These are phyloP conservation scores for Sporobolus alterniflorus DNA, from an alignment of 202 grass and related monocot species.

Conservation along the genomic window DNA sequence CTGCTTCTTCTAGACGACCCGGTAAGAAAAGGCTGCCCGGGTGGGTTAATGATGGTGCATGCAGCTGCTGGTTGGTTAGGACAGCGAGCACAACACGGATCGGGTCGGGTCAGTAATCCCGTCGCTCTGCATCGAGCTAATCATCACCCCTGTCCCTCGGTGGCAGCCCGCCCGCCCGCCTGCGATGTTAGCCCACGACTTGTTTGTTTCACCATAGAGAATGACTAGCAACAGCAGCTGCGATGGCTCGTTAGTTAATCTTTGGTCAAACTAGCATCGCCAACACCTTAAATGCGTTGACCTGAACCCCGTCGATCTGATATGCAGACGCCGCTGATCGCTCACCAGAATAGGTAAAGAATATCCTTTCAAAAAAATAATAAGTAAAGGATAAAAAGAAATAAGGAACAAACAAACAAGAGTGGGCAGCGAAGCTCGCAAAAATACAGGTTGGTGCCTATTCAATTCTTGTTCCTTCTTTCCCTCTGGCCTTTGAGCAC, in stretches of 20 bases:
- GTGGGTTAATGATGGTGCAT: not conserved
- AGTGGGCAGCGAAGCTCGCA: not conserved
- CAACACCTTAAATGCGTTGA: constrained; percentile 1
- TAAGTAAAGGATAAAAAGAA: too few relatives aligned
- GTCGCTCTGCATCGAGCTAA: not conserved
- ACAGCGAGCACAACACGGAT: not conserved
- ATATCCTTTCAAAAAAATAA: too few relatives aligned
- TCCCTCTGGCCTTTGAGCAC: not conserved
- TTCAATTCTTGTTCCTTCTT: not conserved
- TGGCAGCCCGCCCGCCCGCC: not conserved
- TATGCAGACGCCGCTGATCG: not conserved
- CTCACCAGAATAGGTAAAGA: not conserved
- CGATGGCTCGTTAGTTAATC: not conserved
- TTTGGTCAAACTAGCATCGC: not conserved
- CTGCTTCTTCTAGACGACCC: too few relatives aligned
- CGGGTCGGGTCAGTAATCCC: not conserved
- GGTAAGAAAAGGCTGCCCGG: not conserved
- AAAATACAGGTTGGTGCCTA: not conserved
- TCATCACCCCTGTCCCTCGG: not conserved
- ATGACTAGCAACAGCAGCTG: not conserved
- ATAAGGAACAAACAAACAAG: not conserved
- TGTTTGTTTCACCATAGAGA: not conserved
- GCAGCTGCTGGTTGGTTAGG: not conserved
- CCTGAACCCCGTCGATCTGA: not conserved
- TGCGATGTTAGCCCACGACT: too few relatives aligned